Conservation (phyloP, 2,329 filamentous ascomycete species). For the Microthyrium microscopicum region DNA sequence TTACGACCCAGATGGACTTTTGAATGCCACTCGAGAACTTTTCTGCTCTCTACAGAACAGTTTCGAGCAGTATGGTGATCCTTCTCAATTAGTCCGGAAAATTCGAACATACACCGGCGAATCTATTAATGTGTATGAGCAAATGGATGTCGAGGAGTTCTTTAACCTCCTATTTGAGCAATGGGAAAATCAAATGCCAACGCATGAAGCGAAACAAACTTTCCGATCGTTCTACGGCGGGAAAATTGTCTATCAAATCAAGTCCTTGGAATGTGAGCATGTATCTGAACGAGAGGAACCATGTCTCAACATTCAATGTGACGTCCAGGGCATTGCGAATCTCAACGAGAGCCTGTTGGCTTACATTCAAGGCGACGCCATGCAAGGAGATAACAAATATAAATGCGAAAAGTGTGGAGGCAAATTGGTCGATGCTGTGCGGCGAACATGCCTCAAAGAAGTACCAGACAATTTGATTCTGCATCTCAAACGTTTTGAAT, state of each 20-base stretch:
- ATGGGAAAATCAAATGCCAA: conserved; percentile 66
- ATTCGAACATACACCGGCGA: conserved; percentile 73
- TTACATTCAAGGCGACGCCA: conserved; percentile 91
- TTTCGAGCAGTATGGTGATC: conserved; percentile 55
- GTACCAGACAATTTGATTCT: conserved; percentile 91
- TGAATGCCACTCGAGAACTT: conserved; percentile 61
- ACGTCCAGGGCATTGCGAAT: conserved; percentile 79
- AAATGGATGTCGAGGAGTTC: conserved; percentile 98
- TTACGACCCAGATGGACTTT: too few relatives aligned
- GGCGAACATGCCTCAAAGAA: conserved; percentile 78
- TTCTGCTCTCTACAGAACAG: conserved; percentile 80
- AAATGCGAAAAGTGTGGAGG: conserved; percentile 88
- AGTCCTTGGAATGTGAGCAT: conserved; percentile 85
- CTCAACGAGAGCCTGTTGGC: conserved; percentile 79
- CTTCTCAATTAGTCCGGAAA: conserved; percentile 51
- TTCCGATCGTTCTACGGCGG: conserved; percentile 83
- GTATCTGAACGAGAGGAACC: conserved; percentile 81
- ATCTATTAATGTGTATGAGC: conserved; percentile 68
- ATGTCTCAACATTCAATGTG: conserved; percentile 88
- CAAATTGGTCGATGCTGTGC: conserved; percentile 75
- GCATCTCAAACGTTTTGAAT: conserved; percentile 79
- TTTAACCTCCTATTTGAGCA: conserved; percentile 87
- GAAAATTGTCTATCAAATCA: conserved; percentile 83
- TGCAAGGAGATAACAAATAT: conserved; percentile 98
- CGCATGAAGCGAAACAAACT: conserved; percentile 47